These are phyloP conservation scores for Dothideomycetes sp. DNA, from an alignment of 2,329 filamentous ascomycete species.

Conservation along the genomic window DNA sequence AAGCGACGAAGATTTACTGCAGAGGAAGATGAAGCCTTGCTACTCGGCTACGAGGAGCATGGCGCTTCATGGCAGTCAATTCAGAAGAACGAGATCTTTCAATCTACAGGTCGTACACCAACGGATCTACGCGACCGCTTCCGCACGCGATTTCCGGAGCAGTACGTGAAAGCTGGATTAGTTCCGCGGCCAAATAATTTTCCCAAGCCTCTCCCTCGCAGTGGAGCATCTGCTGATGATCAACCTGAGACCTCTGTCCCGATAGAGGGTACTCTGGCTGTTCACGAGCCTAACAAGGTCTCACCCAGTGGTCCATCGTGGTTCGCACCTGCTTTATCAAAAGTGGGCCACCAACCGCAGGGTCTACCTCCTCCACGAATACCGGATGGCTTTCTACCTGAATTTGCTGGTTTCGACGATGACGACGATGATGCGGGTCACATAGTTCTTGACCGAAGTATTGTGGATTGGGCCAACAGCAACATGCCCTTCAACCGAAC, in stretches of 20 bases:
- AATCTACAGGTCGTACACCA: constrained; percentile 39
- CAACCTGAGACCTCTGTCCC: not conserved
- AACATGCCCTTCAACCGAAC: constrained; percentile 1
- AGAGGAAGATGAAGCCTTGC: constrained; percentile 46
- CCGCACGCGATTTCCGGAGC: constrained; percentile 46
- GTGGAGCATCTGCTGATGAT: constrained; percentile 3
- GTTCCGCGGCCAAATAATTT: constrained; percentile 25
- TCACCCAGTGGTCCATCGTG: constrained; percentile 4
- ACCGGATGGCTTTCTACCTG: constrained; percentile 19
- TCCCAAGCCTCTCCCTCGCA: constrained; percentile 11
- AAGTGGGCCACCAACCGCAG: not conserved
- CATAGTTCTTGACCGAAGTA: constrained; percentile 22
- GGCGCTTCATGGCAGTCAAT: constrained; percentile 52
- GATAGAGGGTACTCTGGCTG: not conserved
- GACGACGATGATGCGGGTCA: constrained; percentile 16
- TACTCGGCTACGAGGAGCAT: constrained; percentile 47
- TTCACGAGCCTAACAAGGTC: not conserved
- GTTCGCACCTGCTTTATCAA: not conserved
- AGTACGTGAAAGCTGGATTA: constrained; percentile 40
- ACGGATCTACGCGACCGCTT: constrained; percentile 54
- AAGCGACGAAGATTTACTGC: constrained; percentile 44
- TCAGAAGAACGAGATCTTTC: constrained; percentile 41
- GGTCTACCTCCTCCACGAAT: constrained; percentile 12
- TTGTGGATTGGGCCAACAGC: constrained; percentile 20
- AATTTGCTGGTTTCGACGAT: constrained; percentile 12